Evolutionary conservation across 495 filamentous ascomycete species (phyloP), one percentile per base, ranked within the genome.

Genomic region (Jackrogersella multiformis): DNA sequence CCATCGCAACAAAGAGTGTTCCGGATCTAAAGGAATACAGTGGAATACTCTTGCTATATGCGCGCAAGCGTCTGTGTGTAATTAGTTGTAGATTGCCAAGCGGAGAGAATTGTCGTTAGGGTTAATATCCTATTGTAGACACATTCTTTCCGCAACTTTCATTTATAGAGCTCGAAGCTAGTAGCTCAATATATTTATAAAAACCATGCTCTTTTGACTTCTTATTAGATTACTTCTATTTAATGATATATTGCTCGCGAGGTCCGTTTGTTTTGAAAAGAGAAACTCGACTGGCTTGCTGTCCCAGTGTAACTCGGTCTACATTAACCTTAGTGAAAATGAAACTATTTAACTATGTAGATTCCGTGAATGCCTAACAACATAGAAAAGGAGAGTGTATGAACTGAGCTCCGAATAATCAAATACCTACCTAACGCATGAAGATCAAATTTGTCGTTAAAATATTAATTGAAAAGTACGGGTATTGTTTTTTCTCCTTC

Each of bases 61-160:
- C 35, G 26, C 30, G 44, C 32, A 49, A 38, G 56, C 35, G 26
- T 44, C 12, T 18, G 28, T 53, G 48, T 54, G 46, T 32, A 51
- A 60, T 24, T 61, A 61, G 23, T 36, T 61, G 57, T 61, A 61
- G 57, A 41, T 41, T 61, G 57, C 15, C 21, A 18, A 5, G 6
- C 8, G 2, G 15, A 4, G 56, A 52, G 35, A 15, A 42, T 23
- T 39, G 46, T 20, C n/a, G 26, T 34, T 51, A 15, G 1, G 26
- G 8, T 51, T 34, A 15, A 51, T 20, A 16, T 7, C 8, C 13
- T n/a, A 26, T 46, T 18, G 20, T 12, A 21, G 26, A 20, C 7
- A 34, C 26, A 34, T 15, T 32, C 46, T 51, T 51, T 51, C 46
- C 3, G 12, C 9, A 46, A 26, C 21, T 46, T 13, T 24, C 21